Base-by-base conservation (phyloP, 1,284 basidiomycete species). In the Cystobasidium sp. region DNA sequence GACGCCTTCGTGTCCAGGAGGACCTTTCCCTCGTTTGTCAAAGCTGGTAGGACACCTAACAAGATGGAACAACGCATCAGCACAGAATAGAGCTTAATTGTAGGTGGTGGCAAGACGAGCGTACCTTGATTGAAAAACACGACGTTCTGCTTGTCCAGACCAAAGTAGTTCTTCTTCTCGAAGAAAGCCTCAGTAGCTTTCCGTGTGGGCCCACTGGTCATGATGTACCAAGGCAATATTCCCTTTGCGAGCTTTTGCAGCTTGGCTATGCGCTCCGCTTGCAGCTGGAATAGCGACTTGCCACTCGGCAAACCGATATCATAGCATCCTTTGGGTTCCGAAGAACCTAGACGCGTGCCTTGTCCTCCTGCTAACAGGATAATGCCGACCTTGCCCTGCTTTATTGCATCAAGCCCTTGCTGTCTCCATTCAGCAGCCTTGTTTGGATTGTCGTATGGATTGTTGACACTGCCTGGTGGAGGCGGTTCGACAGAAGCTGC, bases 331-430 rank as follows among this genome's bases (percentile, higher is more conserved):
- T 99, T 99, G 37, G 97, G 97, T 24, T 90, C 91, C 47, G 87
- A 88, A 79, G 92, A 95, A 49, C 97, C 97, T 62, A 99, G 86
- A 68, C 97, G 87, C 18, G 95, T 97, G 24, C 97, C 97, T 84
- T 99, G 97, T 3, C 97, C 97, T 64, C 97, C 97, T 1, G 97
- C 97, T 90, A 99, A 92, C 79, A 99, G 87, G 41, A 99, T 86
- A 12, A 99, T 94, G 43, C 90, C 97, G 53, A 98, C 94, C 79
- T 93, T 85, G 77, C 92, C 90, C 43, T 87, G 83, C 12, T 89
- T 87, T 79, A 97, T 88, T 67, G 96, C 94, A 58, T 88, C 83
- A 61, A 98, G 85, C 59, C 97, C 97, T 46, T 87, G 85, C 9
- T 83, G 80, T 44, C 88, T 85, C 92, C 93, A 97, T 82, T 88